Base-by-base conservation (phyloP, 306 rosid species). In the Lathyrus aphaca region DNA sequence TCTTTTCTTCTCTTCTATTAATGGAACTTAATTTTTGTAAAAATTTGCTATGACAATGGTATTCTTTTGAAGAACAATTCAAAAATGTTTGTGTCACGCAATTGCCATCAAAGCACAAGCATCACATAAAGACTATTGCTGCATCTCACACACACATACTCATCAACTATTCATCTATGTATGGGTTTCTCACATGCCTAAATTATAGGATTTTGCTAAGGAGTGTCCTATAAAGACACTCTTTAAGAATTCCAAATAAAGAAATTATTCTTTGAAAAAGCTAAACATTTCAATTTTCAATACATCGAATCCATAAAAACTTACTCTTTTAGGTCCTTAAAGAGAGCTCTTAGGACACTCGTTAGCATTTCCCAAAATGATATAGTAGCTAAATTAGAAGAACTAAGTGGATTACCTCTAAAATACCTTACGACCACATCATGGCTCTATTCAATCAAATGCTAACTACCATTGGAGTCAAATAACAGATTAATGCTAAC, bases 391-490 rank as follows among this genome's bases (percentile, higher is more conserved):
- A 25, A n/a, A 43, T 19, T 11, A 45, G 46, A 25, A 37, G 16
- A 44, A 21, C 50, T 44, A n/a, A 71, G 59, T 32, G 45, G 55
- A 66, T 51, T 64, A 35, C 12, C 48, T 13, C 61, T 27, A 38
- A 23, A 63, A 14, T 19, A 79, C 51, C 64, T 16, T 1, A 60
- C 17, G 60, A 48, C 40, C 72, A 42, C n/a, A 54, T 43, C 45
- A 67, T 21, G 39, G 71, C 55, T 67, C 48, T 50, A 37, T 66
- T 53, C 64, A 11, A 64, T 54, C 60, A 42, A 62, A 53, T 63
- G 69, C 59, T 61, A 61, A 51, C 65, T 61, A 65, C 39, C 62
- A 32, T 51, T 23, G 29, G 38, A 67, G 64, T 64, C 71, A 67
- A 15, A 43, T 46, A 40, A 11, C 27, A 60, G 19, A 59, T 59